Percentiles rank a stretch among this genome's conserved stretches.
phyloP scores from a whole-genome alignment of 192 early-diverging fungal genomes.

The Coemansia furcata region DNA sequence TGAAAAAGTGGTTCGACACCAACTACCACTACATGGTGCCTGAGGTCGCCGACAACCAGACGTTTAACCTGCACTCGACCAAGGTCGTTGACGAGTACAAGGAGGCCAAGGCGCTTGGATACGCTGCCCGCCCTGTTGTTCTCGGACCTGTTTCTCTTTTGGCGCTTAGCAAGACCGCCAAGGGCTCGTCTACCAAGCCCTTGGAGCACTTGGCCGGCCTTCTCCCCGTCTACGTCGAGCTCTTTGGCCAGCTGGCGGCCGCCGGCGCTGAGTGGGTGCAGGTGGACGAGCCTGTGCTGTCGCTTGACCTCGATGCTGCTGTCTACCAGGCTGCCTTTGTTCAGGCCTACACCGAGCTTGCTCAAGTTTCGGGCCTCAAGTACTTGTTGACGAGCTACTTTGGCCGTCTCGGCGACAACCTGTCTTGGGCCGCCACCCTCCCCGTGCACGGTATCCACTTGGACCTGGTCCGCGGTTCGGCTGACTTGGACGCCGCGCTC shows the following conservation, averaged over 20 bases:
- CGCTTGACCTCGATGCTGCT: slow-evolving; percentile 75
- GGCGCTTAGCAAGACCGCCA: slow-evolving; percentile 78
- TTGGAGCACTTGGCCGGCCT: slow-evolving; percentile 74
- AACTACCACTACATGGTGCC: slow-evolving; percentile 96
- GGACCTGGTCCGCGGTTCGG: slow-evolving; percentile 83
- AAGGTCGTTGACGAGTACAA: slow-evolving; percentile 84
- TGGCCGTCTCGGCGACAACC: slow-evolving; percentile 76
- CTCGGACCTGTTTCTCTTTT: slow-evolving; percentile 92
- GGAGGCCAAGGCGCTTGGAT: slow-evolving; percentile 88
- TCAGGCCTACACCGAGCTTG: slow-evolving; percentile 32
- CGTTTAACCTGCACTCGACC: slow-evolving; percentile 65
- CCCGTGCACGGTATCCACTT: slow-evolving; percentile 85
- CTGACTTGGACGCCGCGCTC: slow-evolving; percentile 75
- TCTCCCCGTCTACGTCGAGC: slow-evolving; percentile 76
- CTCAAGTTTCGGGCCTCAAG: slow-evolving; percentile 41
- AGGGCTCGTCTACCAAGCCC: slow-evolving; percentile 68
- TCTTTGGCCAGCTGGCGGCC: slow-evolving; percentile 69
- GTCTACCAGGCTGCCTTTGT: slow-evolving; percentile 75
- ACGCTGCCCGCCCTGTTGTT: slow-evolving; percentile 88
- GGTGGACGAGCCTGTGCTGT: slow-evolving; percentile 92
- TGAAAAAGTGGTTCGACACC: slow-evolving; percentile 99
- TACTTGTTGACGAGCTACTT: slow-evolving; percentile 93
- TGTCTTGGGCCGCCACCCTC: slow-evolving; percentile 65
- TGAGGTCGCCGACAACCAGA: slow-evolving; percentile 73
- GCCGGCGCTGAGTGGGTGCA: slow-evolving; percentile 94